phyloP scores from a whole-genome alignment of 2,329 filamentous ascomycete genomes.

The Aureobasidium zeae region DNA sequence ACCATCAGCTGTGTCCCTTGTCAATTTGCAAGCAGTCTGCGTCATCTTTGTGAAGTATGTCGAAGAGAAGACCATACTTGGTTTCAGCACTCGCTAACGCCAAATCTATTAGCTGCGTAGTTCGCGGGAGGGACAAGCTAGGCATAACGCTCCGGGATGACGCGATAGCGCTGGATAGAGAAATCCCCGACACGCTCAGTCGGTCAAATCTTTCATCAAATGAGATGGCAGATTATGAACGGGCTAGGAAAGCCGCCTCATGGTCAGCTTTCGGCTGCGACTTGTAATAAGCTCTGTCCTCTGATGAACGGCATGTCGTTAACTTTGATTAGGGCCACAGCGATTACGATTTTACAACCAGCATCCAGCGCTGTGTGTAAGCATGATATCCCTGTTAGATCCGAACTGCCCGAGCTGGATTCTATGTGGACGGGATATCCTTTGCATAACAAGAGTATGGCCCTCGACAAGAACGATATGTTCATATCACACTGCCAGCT shows the following conservation, averaged over 20 bases:
- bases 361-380: not conserved
- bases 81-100: too few species aligned
- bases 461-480: constrained; percentile 5
- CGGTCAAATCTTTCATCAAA: not conserved
- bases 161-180: too few species aligned
- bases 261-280: constrained; percentile 15
- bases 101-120: constrained; percentile 7
- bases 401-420: not conserved
- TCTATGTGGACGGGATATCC: constrained; percentile 2
- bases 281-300: not conserved
- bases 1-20: not conserved
- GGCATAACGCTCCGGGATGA: not conserved
- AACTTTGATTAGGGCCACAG: constrained; percentile 9
- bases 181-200: not conserved
- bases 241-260: not conserved
- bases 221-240: not conserved
- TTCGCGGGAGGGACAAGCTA: constrained; percentile 8
- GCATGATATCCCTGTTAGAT: not conserved
- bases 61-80: too few species aligned
- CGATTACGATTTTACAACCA: constrained; percentile 4
- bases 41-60: not conserved
- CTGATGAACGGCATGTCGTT: too few species aligned
- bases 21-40: not conserved
- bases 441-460: not conserved
- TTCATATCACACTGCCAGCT: constrained; percentile 6